phyloP scores from a whole-genome alignment of 208 protist genomes.

The Herpetomonas samuelpessoai region DNA sequence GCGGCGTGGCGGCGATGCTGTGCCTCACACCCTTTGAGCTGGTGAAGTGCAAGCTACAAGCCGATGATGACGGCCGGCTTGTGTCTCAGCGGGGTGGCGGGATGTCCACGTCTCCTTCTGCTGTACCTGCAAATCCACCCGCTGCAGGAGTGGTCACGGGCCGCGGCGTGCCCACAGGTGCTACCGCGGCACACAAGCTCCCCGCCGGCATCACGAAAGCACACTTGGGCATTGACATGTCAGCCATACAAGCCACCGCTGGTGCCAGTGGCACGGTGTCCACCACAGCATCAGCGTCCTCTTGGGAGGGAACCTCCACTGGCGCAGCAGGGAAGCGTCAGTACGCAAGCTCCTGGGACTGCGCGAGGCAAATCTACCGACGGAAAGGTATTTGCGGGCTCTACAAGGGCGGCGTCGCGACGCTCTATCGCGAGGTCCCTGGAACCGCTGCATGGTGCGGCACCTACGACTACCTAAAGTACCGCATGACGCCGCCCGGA shows the following conservation, averaged over 20 bases:
- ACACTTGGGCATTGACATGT: too few relatives aligned
- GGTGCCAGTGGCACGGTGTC: neutral
- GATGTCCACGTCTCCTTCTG: too few relatives aligned
- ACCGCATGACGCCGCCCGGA: constrained; percentile 40
- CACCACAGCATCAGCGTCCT: too few relatives aligned
- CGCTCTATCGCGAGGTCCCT: constrained; percentile 76
- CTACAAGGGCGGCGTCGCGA: constrained; percentile 67
- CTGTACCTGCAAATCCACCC: too few relatives aligned
- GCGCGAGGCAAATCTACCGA: constrained; percentile 32
- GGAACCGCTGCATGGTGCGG: constrained; percentile 83
- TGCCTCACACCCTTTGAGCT: constrained; percentile 83
- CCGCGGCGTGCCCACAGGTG: neutral
- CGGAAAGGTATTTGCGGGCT: constrained; percentile 42
- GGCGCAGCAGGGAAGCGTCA: constrained; percentile 9
- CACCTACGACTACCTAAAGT: constrained; percentile 72
- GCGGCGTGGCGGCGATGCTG: constrained; percentile 57
- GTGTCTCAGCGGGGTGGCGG: too few relatives aligned
- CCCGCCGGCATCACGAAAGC: too few relatives aligned
- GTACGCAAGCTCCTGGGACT: constrained; percentile 55
- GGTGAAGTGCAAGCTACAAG: constrained; percentile 86
- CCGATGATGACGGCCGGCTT: constrained; percentile 24
- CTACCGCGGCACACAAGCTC: neutral
- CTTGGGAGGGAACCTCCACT: too few relatives aligned
- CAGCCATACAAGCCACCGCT: too few relatives aligned
- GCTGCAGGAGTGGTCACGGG: neutral